These are phyloP conservation scores for Scenedesmus sp. DNA, from an alignment of 163 green algal species.

Conservation along the genomic window DNA sequence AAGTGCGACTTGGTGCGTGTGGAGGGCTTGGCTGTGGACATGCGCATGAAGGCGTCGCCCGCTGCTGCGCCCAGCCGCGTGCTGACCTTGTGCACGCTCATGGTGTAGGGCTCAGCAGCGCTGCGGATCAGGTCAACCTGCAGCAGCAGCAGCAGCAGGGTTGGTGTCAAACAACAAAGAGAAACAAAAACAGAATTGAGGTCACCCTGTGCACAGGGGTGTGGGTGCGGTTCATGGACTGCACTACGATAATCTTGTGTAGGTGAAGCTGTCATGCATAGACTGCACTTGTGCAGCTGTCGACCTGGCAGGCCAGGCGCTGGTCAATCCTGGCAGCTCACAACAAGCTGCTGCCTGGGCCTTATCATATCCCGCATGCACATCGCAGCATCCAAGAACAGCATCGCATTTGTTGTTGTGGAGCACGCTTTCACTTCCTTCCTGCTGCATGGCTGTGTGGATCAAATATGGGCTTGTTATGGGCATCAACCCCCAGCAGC, in stretches of 20 bases:
- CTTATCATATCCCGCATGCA: no score
- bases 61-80: neutral
- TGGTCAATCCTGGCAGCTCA: no score
- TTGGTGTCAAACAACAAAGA: neutral
- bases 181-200: neutral
- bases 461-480: no score
- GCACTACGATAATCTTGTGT: no score
- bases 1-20: conserved; percentile 44
- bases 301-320: no score
- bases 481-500: no score
- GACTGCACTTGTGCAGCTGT: no score
- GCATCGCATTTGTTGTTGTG: no score
- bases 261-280: no score
- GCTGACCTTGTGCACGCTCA: conserved; percentile 45
- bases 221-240: neutral
- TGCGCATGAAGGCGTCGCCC: conserved; percentile 35
- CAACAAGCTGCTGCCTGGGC: no score
- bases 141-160: neutral
- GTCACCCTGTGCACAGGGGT: neutral
- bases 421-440: no score
- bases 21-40: conserved; percentile 25
- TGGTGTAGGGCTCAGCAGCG: conserved; percentile 46
- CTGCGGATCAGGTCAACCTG: conserved; percentile 41
- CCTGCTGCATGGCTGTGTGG: neutral
- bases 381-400: no score